phyloP scores from a whole-genome alignment of 108 stramenopile genomes.

The Fragilaria crotonensis region DNA sequence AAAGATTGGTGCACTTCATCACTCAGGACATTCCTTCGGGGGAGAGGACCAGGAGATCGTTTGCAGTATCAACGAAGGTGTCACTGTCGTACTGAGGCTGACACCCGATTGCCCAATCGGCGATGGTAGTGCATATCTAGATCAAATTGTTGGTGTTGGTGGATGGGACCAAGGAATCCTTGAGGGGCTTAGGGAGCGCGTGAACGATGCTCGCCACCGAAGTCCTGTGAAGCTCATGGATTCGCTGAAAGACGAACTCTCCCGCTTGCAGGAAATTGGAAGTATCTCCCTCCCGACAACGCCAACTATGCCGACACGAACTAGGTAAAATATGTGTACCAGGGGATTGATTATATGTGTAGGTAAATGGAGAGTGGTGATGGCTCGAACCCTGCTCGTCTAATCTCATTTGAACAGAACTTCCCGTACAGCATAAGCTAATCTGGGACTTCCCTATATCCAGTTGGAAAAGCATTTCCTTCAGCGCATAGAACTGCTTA shows the following conservation, averaged over 20 bases:
- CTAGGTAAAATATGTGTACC: too few species aligned
- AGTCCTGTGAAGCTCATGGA: conserved; percentile 49
- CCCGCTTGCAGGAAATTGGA: conserved; percentile 10
- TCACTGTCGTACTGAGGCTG: conserved; percentile 39
- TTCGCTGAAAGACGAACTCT: conserved; percentile 24
- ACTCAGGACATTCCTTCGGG: conserved; percentile 3
- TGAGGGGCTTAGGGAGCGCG: conserved; percentile 22
- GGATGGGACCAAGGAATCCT: conserved; percentile 42
- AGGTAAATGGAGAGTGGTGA: too few species aligned
- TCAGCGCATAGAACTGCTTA: too few species aligned
- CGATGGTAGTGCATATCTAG: conserved; percentile 36
- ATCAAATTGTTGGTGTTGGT: conserved; percentile 44
- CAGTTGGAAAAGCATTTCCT: too few species aligned
- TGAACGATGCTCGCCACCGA: conserved; percentile 15
- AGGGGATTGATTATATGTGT: too few species aligned
- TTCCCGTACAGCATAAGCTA: too few species aligned
- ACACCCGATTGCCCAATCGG: conserved; percentile 38
- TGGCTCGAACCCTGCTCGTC: too few species aligned
- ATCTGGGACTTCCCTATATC: too few species aligned
- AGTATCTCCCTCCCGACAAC: conserved; percentile 28
- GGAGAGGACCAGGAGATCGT: conserved; percentile 48
- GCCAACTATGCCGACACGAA: conserved; percentile 20
- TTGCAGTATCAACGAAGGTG: conserved; percentile 36
- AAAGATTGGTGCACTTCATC: conserved; percentile 20
- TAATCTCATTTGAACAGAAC: too few species aligned